Evolutionary conservation across 495 filamentous ascomycete genomes (phyloP), one percentile per base, ranked within the genome.

Genomic region (Xylaria intraflava): DNA sequence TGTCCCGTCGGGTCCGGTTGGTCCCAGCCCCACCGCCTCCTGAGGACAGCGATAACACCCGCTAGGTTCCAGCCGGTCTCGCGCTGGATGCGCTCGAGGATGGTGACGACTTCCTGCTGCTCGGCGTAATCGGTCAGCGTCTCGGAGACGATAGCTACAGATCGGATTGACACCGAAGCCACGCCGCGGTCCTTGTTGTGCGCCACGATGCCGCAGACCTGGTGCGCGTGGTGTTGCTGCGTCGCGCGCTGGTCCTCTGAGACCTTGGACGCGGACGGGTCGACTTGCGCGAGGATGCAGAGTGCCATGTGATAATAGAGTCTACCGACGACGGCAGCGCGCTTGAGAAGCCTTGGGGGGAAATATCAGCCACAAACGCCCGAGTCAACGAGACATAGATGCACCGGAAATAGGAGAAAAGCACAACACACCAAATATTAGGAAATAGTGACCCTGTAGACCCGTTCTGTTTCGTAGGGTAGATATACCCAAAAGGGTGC

Each of bases 221-320:
- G 80, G 53, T 86, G 81, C 4, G 89, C 83, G 65, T 96, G 88
- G 40, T 75, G 74, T 47, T 84, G 74, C 59, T 86, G 82, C 53
- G 84, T 73, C 11, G 80, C 75, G 38, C 74, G 81, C 81, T 91
- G 88, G 51, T 90, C 84, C 3, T 82, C 76, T 10, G 76, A 77
- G 36, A 78, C 75, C 16, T 80, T 63, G 14, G 55, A 58, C 0
- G 61, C 65, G 16, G 72, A 67, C 0, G 92, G 91, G 65, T 96
- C 84, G 20, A 81, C 84, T 58, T 90, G 88, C 2, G 86, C 78
- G n/a, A 97, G 77, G 9, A 96, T 65, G 50, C 84, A 83, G 68
- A 90, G 83, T 26, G 86, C 81, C 0, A 87, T 91, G 62, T 96
- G 92, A 64, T 95, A 97, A 57, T 96, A 89, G n/a, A 96, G 77